Evolutionary conservation across 495 filamentous ascomycete species (phyloP).

Genomic region (Penicillium pancosmium): DNA sequence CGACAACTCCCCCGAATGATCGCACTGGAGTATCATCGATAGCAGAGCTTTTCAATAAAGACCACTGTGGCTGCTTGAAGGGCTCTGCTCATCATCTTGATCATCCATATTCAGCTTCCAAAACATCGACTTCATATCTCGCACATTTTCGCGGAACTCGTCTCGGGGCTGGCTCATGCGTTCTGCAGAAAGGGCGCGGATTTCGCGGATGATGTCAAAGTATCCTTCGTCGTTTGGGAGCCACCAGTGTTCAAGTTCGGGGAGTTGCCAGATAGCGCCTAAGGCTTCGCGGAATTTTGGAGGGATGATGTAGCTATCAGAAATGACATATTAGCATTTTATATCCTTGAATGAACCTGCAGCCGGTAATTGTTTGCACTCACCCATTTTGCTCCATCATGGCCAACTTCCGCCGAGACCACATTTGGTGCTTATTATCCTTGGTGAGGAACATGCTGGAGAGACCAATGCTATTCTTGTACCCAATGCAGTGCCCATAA

Average conservation of each 20-base stretch:
- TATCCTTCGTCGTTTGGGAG: conserved; percentile 79
- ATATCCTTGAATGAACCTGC: not conserved
- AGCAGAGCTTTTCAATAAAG: conserved; percentile 2
- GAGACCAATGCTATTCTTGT: conserved; percentile 77
- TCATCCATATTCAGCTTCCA: conserved; percentile 49
- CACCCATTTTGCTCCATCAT: conserved; percentile 81
- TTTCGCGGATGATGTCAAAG: conserved; percentile 67
- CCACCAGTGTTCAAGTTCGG: conserved; percentile 79
- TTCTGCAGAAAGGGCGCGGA: conserved; percentile 77
- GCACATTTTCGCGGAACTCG: conserved; percentile 64
- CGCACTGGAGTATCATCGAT: not conserved
- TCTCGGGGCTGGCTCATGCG: conserved; percentile 64
- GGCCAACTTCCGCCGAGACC: conserved; percentile 79
- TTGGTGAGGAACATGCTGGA: conserved; percentile 76
- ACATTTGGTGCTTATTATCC: conserved; percentile 73
- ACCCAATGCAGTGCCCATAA: conserved; percentile 66
- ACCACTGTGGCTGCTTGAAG: conserved; percentile 19
- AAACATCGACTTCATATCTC: conserved; percentile 78
- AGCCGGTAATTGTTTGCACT: conserved; percentile 36
- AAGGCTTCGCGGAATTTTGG: conserved; percentile 71
- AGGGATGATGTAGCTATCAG: conserved; percentile 79
- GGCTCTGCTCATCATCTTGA: conserved; percentile 35
- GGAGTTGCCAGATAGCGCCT: conserved; percentile 68
- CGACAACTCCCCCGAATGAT: not conserved
- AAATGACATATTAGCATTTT: conserved; percentile 13